Percentiles rank a stretch among this genome's conserved stretches.
These are phyloP conservation scores for Neostapfia colusana DNA, from an alignment of 176 grass and related monocot genomes.

Conservation along the genomic window DNA sequence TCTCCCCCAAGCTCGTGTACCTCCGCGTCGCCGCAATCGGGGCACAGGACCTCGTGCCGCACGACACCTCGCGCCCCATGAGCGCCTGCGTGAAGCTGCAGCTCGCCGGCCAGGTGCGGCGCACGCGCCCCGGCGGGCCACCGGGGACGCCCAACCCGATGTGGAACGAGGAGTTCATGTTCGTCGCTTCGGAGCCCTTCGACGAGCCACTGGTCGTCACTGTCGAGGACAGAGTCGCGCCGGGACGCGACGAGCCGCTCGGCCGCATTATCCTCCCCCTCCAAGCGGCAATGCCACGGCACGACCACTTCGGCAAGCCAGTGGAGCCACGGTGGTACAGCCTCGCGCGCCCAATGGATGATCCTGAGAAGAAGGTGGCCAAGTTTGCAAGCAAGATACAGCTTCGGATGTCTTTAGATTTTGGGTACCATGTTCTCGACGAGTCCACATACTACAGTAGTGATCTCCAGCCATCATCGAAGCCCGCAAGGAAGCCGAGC, in stretches of 20 bases:
- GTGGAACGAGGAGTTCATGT: constrained; percentile 95
- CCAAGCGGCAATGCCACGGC: constrained; percentile 37
- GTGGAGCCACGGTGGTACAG: too few species aligned
- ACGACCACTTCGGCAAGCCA: constrained; percentile 79
- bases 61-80: constrained; percentile 63
- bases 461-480: too few species aligned
- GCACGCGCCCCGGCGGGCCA: constrained; percentile 55
- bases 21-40: constrained; percentile 60
- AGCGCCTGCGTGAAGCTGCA: constrained; percentile 59
- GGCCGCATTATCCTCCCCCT: constrained; percentile 64
- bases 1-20: constrained; percentile 90
- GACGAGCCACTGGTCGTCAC: constrained; percentile 78
- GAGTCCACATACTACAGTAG: too few species aligned
- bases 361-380: too few species aligned
- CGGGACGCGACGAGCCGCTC: constrained; percentile 66
- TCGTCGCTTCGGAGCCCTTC: constrained; percentile 81
- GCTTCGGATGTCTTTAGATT: too few species aligned
- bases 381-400: too few species aligned
- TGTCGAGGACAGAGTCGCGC: constrained; percentile 76
- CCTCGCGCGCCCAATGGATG: too few species aligned
- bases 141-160: constrained; percentile 59
- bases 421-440: too few species aligned
- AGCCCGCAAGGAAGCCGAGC: too few species aligned
- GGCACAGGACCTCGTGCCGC: constrained; percentile 79
- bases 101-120: constrained; percentile 65